A percentile compares a stretch with the other conserved stretches of the same genome.
These are phyloP conservation scores for Neurospora sp. DNA, from an alignment of 495 filamentous ascomycete genomes.

Conservation along the genomic window DNA sequence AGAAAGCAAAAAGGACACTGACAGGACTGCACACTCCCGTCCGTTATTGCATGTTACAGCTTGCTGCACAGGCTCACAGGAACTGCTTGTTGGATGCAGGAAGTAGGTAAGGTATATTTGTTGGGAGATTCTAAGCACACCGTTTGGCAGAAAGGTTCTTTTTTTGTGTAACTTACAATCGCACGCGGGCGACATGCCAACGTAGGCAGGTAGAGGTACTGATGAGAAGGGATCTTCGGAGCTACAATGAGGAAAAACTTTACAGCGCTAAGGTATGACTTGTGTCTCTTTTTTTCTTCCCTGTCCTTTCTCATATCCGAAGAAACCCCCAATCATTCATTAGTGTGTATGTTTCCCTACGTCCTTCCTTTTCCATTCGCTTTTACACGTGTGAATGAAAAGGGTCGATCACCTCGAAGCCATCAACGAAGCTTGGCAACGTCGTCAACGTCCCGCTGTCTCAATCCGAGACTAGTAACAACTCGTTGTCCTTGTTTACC, in stretches of 20 bases:
- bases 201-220: too few species aligned
- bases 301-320: too few species aligned
- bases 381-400: background rate
- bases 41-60: background rate
- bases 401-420: background rate
- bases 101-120: background rate
- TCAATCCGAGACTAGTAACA: background rate
- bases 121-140: background rate
- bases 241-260: too few species aligned
- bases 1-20: background rate
- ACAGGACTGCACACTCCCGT: background rate
- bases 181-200: background rate
- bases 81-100: background rate
- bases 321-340: background rate
- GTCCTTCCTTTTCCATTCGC: background rate
- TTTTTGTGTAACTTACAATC: background rate
- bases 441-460: background rate
- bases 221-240: too few species aligned
- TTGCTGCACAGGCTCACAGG: background rate
- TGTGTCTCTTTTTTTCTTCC: too few species aligned
- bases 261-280: too few species aligned
- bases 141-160: background rate
- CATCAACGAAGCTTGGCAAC: conserved; percentile 8
- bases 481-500: background rate
- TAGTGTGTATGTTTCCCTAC: background rate